Evolutionary conservation across 116 monocot genomes (phyloP).

Genomic region (Posidonia oceanica): DNA sequence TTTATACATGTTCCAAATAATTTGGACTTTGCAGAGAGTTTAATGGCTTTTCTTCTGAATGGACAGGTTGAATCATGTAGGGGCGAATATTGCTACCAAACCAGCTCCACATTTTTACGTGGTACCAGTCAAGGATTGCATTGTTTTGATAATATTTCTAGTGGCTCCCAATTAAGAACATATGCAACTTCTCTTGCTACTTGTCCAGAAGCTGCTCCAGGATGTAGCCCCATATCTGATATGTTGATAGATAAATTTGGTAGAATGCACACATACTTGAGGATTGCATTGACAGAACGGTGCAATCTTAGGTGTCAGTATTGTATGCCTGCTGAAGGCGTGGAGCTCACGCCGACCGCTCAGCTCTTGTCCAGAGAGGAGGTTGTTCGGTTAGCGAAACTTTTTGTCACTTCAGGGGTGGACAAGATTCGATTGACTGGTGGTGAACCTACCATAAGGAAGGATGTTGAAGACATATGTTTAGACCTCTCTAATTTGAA

Average conservation of each 20-base stretch:
- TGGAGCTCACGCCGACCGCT: constrained; percentile 65
- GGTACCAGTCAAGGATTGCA: not conserved
- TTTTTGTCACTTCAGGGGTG: constrained; percentile 81
- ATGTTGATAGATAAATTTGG: constrained; percentile 86
- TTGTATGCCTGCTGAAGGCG: constrained; percentile 97
- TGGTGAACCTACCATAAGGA: constrained; percentile 91
- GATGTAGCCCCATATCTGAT: constrained; percentile 30
- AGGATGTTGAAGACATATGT: constrained; percentile 94
- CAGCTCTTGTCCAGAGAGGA: constrained; percentile 61
- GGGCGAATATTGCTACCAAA: not conserved
- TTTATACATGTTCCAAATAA: too few species aligned
- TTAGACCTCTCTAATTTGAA: constrained; percentile 58
- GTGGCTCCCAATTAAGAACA: constrained; percentile 2
- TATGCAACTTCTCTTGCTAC: constrained; percentile 45
- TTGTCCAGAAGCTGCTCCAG: constrained; percentile 16
- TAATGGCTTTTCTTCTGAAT: not conserved
- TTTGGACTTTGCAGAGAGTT: too few species aligned
- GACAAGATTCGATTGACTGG: constrained; percentile 90
- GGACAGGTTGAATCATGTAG: constrained; percentile 1
- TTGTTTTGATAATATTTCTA: not conserved
- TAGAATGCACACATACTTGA: constrained; percentile 74
- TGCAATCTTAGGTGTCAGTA: constrained; percentile 96
- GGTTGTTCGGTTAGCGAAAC: constrained; percentile 56
- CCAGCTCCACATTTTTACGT: not conserved
- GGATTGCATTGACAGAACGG: constrained; percentile 89